Percentiles rank a stretch among this genome's conserved stretches.
phyloP scores from a whole-genome alignment of 768 basidiomycete genomes.

The Leucocoprinus birnbaumii region DNA sequence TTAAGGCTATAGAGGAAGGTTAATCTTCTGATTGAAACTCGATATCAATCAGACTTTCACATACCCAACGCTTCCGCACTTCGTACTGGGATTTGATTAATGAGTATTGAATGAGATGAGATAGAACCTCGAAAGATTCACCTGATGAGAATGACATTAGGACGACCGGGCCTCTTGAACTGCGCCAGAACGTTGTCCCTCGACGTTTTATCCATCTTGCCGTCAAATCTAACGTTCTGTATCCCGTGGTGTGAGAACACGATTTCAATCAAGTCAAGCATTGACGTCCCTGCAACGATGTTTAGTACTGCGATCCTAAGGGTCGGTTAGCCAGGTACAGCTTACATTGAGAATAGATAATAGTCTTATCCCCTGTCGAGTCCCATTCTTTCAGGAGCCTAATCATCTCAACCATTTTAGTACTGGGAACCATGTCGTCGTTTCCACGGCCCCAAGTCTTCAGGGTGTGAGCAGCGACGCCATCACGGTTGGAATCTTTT shows the following conservation, averaged over 20 bases:
- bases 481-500: conserved; percentile 16
- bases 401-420: conserved; percentile 64
- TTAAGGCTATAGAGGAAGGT: conserved; percentile 37
- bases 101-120: too few relatives aligned
- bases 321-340: too few relatives aligned
- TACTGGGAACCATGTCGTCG: conserved; percentile 60
- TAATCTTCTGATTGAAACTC: background rate
- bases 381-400: conserved; percentile 59
- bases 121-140: conserved; percentile 22
- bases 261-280: conserved; percentile 65
- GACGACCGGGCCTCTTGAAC: conserved; percentile 56
- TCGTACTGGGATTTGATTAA: conserved; percentile 40
- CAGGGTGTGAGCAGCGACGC: conserved; percentile 41
- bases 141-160: conserved; percentile 68
- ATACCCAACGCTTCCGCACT: conserved; percentile 65
- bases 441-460: conserved; percentile 59
- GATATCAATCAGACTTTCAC: background rate
- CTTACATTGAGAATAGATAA: conserved; percentile 70
- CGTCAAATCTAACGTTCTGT: conserved; percentile 59
- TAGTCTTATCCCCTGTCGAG: conserved; percentile 61
- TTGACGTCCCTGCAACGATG: conserved; percentile 60
- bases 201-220: conserved; percentile 55
- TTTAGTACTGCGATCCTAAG: background rate
- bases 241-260: conserved; percentile 58
- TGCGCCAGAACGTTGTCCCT: conserved; percentile 47